Percentiles rank a stretch among this genome's conserved stretches.
These are phyloP conservation scores for Cryptococcus sp. DNA, from an alignment of 1,284 basidiomycete species.

Conservation along the genomic window DNA sequence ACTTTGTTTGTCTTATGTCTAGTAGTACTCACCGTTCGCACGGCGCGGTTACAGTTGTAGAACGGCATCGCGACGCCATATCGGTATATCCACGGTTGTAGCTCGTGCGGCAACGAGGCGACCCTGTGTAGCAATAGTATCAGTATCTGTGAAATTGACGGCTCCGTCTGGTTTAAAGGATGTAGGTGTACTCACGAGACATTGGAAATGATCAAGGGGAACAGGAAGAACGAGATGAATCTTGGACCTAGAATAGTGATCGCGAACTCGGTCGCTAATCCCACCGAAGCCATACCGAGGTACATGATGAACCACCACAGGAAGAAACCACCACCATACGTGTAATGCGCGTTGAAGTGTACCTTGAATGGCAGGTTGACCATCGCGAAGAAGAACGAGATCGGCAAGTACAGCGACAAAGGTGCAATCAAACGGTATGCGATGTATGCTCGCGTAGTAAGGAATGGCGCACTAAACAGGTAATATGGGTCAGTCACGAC, in stretches of 20 bases:
- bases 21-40: constrained; percentile 58
- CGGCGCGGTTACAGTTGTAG: constrained; percentile 64
- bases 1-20: too few relatives aligned
- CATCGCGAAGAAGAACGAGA: constrained; percentile 67
- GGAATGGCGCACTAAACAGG: constrained; percentile 47
- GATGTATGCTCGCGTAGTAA: constrained; percentile 62
- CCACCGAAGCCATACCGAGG: constrained; percentile 49
- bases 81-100: constrained; percentile 66
- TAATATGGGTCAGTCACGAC: background rate
- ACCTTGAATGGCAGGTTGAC: constrained; percentile 66
- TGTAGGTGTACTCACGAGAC: constrained; percentile 57
- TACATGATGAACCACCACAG: constrained; percentile 74
- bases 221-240: constrained; percentile 49
- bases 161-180: background rate
- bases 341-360: constrained; percentile 50
- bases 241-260: constrained; percentile 49
- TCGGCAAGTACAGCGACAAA: constrained; percentile 60
- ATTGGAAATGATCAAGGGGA: constrained; percentile 64
- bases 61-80: constrained; percentile 64
- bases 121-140: constrained; percentile 44
- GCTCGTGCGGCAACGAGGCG: constrained; percentile 62
- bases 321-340: constrained; percentile 62
- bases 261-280: constrained; percentile 62
- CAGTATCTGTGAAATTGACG: background rate
- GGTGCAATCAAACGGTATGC: constrained; percentile 61